Percentiles rank a stretch among this genome's conserved stretches.
phyloP scores from a whole-genome alignment of 306 rosid genomes.

The Cyclanthera cordifolia region DNA sequence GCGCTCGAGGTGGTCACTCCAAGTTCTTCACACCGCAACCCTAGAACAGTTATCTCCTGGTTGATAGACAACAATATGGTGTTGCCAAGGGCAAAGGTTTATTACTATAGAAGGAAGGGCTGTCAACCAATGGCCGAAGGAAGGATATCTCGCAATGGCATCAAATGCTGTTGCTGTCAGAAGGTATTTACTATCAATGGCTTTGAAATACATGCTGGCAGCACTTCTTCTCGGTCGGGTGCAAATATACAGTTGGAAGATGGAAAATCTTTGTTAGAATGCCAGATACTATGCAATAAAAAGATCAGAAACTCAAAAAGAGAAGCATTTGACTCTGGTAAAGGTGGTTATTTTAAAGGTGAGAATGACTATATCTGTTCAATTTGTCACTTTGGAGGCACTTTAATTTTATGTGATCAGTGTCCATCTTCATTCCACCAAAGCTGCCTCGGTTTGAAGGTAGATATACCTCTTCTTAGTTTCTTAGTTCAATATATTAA shows the following conservation, averaged over 20 bases:
- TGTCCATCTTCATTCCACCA: slow-evolving; percentile 76
- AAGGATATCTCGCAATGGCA: slow-evolving; percentile 52
- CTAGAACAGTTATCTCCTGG: slow-evolving; percentile 61
- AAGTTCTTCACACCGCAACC: slow-evolving; percentile 32
- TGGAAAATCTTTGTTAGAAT: slow-evolving; percentile 59
- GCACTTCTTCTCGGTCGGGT: slow-evolving; percentile 29
- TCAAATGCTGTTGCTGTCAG: slow-evolving; percentile 66
- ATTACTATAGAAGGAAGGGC: slow-evolving; percentile 23
- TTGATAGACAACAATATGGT: slow-evolving; percentile 58
- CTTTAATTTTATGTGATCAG: slow-evolving; percentile 61
- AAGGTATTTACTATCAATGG: slow-evolving; percentile 29
- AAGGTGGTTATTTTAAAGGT: slow-evolving; percentile 18
- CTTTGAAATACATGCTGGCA: slow-evolving; percentile 51
- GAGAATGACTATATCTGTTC: slow-evolving; percentile 67
- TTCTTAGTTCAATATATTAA: slow-evolving; percentile 9
- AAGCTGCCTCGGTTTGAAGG: slow-evolving; percentile 61
- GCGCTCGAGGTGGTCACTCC: slow-evolving; percentile 35
- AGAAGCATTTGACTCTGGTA: slow-evolving; percentile 14
- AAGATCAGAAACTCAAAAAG: slow-evolving; percentile 15
- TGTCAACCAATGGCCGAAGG: slow-evolving; percentile 28
- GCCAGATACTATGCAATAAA: slow-evolving; percentile 31
- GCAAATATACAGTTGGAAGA: slow-evolving; percentile 47
- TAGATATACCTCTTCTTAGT: slow-evolving; percentile 20
- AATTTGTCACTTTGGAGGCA: slow-evolving; percentile 75
- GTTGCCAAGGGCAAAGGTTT: slow-evolving; percentile 62